Conservation (phyloP, 179 eudicot genomes). For the Gypsophila paniculata region DNA sequence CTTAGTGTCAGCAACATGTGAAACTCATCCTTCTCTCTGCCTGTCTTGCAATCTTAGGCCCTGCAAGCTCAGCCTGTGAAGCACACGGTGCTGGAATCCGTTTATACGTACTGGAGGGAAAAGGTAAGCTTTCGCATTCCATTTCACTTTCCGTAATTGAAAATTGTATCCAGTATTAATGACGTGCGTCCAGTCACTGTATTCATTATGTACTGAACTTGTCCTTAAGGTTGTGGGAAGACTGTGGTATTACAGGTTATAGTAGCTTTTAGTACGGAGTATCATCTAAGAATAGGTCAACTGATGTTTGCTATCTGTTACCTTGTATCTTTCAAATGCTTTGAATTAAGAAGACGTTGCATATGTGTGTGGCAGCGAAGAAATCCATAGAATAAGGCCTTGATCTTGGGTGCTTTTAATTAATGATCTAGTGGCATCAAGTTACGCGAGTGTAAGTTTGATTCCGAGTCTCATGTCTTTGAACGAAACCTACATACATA, state of each 20-base stretch:
- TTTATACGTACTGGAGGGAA: conserved; percentile 43
- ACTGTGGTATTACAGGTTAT: background rate
- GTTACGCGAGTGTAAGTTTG: background rate
- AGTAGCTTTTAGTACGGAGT: background rate
- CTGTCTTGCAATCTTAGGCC: conserved; percentile 27
- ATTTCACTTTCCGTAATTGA: background rate
- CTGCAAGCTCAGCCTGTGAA: conserved; percentile 38
- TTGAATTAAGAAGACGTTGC: background rate
- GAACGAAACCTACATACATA: background rate
- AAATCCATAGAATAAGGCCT: background rate
- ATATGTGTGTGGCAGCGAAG: background rate
- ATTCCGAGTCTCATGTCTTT: background rate
- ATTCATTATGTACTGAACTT: background rate
- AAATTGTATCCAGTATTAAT: background rate
- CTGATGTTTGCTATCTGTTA: background rate
- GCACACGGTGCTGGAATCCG: conserved; percentile 40
- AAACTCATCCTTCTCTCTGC: background rate
- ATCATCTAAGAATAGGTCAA: background rate
- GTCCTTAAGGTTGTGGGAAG: background rate
- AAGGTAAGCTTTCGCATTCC: conserved; percentile 31
- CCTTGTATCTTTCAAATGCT: background rate
- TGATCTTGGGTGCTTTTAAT: background rate
- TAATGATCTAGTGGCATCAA: background rate
- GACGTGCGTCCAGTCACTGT: background rate
- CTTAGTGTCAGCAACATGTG: background rate